These are phyloP conservation scores for Scalesia atractyloides DNA, from an alignment of 129 eudicot genomes.

Conservation along the genomic window DNA sequence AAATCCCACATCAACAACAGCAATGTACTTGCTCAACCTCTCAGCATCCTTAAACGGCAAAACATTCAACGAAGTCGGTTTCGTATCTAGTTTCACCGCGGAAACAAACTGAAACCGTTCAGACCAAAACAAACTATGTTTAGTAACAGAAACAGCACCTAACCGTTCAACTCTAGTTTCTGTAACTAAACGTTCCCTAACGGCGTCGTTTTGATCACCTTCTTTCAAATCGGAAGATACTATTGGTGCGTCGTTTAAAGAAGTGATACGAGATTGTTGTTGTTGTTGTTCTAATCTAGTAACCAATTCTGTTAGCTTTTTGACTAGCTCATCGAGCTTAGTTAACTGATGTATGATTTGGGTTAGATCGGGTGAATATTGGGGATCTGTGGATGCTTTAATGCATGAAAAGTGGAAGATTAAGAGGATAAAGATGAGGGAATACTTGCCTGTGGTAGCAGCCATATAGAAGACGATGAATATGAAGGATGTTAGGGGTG, in stretches of 20 bases:
- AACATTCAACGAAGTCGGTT: slow-evolving; percentile 65
- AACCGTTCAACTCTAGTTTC: slow-evolving; percentile 34
- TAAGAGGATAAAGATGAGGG: slow-evolving; percentile 39
- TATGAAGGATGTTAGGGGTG: background rate
- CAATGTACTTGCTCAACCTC: slow-evolving; percentile 73
- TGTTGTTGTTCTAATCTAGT: slow-evolving; percentile 64
- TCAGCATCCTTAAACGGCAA: slow-evolving; percentile 76
- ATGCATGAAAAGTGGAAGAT: slow-evolving; percentile 24
- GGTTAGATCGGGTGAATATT: slow-evolving; percentile 27
- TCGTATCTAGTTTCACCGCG: slow-evolving; percentile 72
- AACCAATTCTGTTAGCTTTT: slow-evolving; percentile 62
- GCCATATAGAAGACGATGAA: slow-evolving; percentile 38
- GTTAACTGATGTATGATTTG: slow-evolving; percentile 56
- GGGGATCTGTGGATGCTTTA: slow-evolving; percentile 29
- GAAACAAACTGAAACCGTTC: slow-evolving; percentile 86
- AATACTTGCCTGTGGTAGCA: slow-evolving; percentile 57
- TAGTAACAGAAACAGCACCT: slow-evolving; percentile 64
- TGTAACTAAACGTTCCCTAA: slow-evolving; percentile 27
- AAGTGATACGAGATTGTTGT: slow-evolving; percentile 15
- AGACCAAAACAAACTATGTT: slow-evolving; percentile 82
- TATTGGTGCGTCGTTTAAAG: background rate
- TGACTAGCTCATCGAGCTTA: slow-evolving; percentile 69
- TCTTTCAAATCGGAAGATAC: background rate
- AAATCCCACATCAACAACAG: slow-evolving; percentile 85
- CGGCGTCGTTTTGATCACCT: slow-evolving; percentile 13